Conservation (phyloP, 495 filamentous ascomycete species). For the Penicillium samsonianum region DNA sequence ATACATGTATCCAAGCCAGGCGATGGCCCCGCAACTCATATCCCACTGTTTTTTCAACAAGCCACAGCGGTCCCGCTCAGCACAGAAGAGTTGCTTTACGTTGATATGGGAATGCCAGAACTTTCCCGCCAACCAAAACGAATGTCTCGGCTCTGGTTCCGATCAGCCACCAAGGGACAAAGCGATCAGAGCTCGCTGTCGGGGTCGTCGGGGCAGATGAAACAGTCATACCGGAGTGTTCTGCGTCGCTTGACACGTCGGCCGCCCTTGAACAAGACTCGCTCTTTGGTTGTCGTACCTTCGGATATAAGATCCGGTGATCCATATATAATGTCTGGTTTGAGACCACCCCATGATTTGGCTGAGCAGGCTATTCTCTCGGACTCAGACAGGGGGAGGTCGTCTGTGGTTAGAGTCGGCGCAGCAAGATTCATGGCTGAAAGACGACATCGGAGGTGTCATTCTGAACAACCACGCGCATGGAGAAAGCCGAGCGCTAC, state of each 20-base stretch:
- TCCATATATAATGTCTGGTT: conserved; percentile 28
- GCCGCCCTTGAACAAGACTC: conserved; percentile 39
- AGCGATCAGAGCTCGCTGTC: conserved; percentile 18
- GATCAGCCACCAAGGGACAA: conserved; percentile 6
- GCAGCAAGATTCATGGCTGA: conserved; percentile 20
- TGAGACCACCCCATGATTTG: conserved; percentile 22
- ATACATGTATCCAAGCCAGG: conserved; percentile 14
- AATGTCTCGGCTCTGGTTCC: conserved; percentile 29
- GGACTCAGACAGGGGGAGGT: conserved; percentile 6
- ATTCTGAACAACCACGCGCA: conserved; percentile 46
- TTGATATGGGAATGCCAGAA: conserved; percentile 38
- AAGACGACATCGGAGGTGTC: conserved; percentile 41
- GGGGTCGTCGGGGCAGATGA: conserved; percentile 18
- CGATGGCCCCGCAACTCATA: conserved; percentile 2
- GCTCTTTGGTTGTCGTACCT: conserved; percentile 39
- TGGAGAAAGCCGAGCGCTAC: conserved; percentile 44
- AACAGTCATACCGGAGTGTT: conserved; percentile 22
- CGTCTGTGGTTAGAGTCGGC: conserved; percentile 2
- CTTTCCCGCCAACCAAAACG: conserved; percentile 30
- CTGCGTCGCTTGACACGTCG: conserved; percentile 38
- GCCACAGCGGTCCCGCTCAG: conserved; percentile 25
- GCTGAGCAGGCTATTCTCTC: conserved; percentile 15
- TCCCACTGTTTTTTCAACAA: conserved; percentile 20
- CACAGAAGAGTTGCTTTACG: conserved; percentile 24
- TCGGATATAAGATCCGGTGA: conserved; percentile 26